phyloP scores from a whole-genome alignment of 2,329 filamentous ascomycete species.

The Coniochaeta pulveracea region DNA sequence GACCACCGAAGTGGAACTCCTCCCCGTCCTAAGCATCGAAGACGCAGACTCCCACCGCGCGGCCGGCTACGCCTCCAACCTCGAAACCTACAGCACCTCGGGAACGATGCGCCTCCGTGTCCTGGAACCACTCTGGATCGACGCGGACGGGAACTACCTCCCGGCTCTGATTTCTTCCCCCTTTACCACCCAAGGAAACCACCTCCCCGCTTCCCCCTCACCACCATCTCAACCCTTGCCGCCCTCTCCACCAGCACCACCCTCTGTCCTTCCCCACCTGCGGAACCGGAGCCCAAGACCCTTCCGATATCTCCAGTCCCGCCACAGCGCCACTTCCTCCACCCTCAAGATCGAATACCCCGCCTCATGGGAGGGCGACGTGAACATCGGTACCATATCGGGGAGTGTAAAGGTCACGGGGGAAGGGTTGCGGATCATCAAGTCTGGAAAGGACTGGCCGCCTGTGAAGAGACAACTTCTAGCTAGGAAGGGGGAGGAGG shows the following conservation, averaged over 20 bases:
- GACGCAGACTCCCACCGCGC: slow-evolving; percentile 3
- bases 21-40: slow-evolving; percentile 26
- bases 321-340: slow-evolving; percentile 34
- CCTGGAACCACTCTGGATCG: slow-evolving; percentile 32
- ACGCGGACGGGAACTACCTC: slow-evolving; percentile 9
- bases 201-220: slow-evolving; percentile 1
- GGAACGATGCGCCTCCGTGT: slow-evolving; percentile 27
- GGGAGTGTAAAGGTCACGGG: slow-evolving; percentile 28
- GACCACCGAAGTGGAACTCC: slow-evolving; percentile 24
- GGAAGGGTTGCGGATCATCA: slow-evolving; percentile 28
- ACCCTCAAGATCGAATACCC: slow-evolving; percentile 32
- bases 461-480: slow-evolving; percentile 19
- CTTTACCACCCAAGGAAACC: too few relatives aligned
- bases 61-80: slow-evolving; percentile 1
- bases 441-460: slow-evolving; percentile 17
- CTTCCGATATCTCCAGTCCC: slow-evolving; percentile 24
- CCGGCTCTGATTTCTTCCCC: too few relatives aligned
- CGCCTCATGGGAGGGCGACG: slow-evolving; percentile 33
- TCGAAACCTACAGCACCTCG: slow-evolving; percentile 32
- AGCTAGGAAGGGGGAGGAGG: slow-evolving; percentile 29
- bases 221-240: slow-evolving; percentile 4
- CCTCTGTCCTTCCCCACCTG: background rate
- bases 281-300: background rate
- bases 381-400: slow-evolving; percentile 26
- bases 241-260: background rate